Base-by-base conservation (phyloP, 208 protist species). In the Leishmania amazonensis region DNA sequence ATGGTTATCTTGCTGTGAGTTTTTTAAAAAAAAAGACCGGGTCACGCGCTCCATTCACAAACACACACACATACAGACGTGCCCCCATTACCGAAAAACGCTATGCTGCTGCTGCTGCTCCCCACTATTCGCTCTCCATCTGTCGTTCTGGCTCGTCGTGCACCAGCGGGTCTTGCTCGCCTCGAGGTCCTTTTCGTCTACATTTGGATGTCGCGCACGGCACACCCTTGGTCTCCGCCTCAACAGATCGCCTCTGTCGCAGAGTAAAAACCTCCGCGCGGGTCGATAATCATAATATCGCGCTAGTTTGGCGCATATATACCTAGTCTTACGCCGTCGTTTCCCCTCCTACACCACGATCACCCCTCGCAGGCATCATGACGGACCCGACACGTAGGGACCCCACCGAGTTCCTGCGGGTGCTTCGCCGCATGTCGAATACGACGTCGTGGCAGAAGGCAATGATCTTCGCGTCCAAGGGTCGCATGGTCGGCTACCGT, bases 371-470 rank as follows among this genome's bases (percentile, higher is more conserved):
- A 74, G 70, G 54, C 47, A 70, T 49, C 19, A 98, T 98, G 95
- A 97, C 95, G n/a, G 95, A 98, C 80, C 95, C 95, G 6, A 92
- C 90, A 19, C 92, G 95, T 49, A 94, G 95, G 75, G 93, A 97
- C 81, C 95, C 95, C n/a, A 96, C 91, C 49, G 93, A 98, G 87
- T 98, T 98, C 79, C 87, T 97, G 60, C 95, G 95, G 42, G 95
- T 98, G 70, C 90, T 98, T 54, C 91, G 88, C 49, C 92, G 93
- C 67, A 98, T 98, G 95, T 90, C 91, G 35, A 90, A 94, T 78
- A 96, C 91, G 35, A 91, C 94, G 24, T 97, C 93, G 19, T 98
- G 95, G 94, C 95, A 98, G 79, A 98, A 98, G 83, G 85, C 94
- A 35, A 94, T 98, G 93, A 91, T 96, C 74, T 98, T 98, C 80